Evolutionary conservation across 345 rosid species (phyloP).

Genomic region (Gossypium ekmanianum): DNA sequence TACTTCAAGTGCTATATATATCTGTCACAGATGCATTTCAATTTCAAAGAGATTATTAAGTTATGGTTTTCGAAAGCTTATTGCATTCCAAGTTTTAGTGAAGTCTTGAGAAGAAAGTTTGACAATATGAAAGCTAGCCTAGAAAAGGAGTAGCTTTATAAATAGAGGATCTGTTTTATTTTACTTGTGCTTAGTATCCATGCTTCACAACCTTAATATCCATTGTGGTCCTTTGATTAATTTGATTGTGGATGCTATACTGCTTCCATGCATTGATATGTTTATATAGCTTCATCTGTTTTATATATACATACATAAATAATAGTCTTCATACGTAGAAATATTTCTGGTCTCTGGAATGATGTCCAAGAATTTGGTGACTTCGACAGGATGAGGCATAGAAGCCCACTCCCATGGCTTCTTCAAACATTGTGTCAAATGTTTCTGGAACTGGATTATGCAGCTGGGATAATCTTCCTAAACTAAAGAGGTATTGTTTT

Average conservation of each 20-base stretch:
- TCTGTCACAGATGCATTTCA: no score
- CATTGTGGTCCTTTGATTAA: background rate
- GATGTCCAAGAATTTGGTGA: conserved; percentile 84
- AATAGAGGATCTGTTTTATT: background rate
- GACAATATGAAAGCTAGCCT: background rate
- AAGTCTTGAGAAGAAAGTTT: background rate
- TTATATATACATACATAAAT: background rate
- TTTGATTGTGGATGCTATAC: background rate
- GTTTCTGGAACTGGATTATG: conserved; percentile 60
- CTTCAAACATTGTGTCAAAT: conserved; percentile 76
- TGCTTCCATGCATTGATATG: background rate
- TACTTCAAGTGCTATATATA: no score
- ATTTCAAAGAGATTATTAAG: background rate
- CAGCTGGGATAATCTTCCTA: conserved; percentile 72
- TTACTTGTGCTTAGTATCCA: background rate
- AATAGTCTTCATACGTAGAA: conserved; percentile 48
- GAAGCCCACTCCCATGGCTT: conserved; percentile 98
- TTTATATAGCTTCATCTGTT: background rate
- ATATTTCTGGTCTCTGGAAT: conserved; percentile 73
- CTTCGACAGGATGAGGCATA: conserved; percentile 73
- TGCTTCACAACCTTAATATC: background rate
- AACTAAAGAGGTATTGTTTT: no score
- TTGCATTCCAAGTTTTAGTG: background rate
- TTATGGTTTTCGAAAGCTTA: background rate
- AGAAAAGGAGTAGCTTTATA: background rate